A percentile compares a stretch with the other conserved stretches of the same genome.
Evolutionary conservation across 345 rosid species (phyloP).

Genomic region (Bruguiera parviflora): DNA sequence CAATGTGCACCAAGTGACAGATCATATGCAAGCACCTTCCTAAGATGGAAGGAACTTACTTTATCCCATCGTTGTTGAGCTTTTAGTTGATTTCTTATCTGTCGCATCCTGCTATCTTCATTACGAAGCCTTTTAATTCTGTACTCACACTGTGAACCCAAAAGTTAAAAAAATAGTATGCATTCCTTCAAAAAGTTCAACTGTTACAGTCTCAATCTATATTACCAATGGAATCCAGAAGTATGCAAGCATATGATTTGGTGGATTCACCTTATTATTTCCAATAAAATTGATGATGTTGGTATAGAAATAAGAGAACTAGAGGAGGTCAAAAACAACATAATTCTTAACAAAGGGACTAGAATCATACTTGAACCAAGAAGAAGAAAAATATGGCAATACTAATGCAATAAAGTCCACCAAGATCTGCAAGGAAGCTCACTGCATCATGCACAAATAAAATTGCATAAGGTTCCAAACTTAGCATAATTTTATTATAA

Average conservation of each 20-base stretch:
- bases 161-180: constrained; percentile 20
- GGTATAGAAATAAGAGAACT: too few species aligned
- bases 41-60: constrained; percentile 38
- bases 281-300: too few species aligned
- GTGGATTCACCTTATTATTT: too few species aligned
- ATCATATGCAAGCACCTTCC: constrained; percentile 2
- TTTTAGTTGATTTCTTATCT: constrained; percentile 60
- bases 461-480: background rate
- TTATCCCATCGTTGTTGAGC: constrained; percentile 89
- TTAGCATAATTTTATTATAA: background rate
- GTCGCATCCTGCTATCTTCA: constrained; percentile 71
- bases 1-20: background rate
- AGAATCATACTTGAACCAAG: constrained; percentile 69
- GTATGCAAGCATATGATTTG: too few species aligned
- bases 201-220: background rate
- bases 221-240: background rate
- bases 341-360: constrained; percentile 1
- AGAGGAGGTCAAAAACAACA: background rate
- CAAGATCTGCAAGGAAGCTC: constrained; percentile 97
- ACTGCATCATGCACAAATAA: constrained; percentile 51
- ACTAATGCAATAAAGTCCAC: constrained; percentile 95
- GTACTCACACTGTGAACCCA: constrained; percentile 61
- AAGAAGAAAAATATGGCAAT: constrained; percentile 86
- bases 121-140: constrained; percentile 73
- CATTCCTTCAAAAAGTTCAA: background rate